Percentiles rank a stretch among this genome's conserved stretches.
phyloP scores from a whole-genome alignment of 2,329 filamentous ascomycete genomes.

The Ophiocordyceps unilateralis region DNA sequence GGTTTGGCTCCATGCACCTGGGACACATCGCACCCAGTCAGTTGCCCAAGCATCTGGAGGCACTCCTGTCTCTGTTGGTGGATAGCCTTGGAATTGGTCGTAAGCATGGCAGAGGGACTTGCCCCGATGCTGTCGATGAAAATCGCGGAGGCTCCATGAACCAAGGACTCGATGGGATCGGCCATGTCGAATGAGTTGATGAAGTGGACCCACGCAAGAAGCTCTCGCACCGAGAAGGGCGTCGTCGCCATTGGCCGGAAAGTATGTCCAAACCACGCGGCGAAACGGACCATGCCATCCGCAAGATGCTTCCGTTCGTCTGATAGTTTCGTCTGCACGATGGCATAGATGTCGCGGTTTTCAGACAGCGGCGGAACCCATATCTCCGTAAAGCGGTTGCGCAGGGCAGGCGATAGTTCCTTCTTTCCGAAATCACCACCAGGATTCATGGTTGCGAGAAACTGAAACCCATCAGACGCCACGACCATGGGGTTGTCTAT shows the following conservation, averaged over 20 bases:
- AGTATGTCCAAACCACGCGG: conserved; percentile 76
- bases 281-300: conserved; percentile 62
- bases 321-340: conserved; percentile 60
- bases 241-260: conserved; percentile 62
- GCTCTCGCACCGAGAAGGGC: conserved; percentile 77
- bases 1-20: conserved; percentile 48
- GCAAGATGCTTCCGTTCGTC: conserved; percentile 39
- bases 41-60: conserved; percentile 49
- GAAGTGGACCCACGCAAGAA: conserved; percentile 86
- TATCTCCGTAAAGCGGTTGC: conserved; percentile 96
- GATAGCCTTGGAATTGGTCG: conserved; percentile 53
- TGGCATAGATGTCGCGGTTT: conserved; percentile 71
- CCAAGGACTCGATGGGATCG: conserved; percentile 27
- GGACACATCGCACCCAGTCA: conserved; percentile 47
- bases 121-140: conserved; percentile 92
- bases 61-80: conserved; percentile 56
- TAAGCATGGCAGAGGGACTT: conserved; percentile 77
- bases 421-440: conserved; percentile 97
- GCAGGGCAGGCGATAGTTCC: conserved; percentile 82
- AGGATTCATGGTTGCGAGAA: conserved; percentile 97
- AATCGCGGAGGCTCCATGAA: conserved; percentile 88
- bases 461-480: conserved; percentile 70
- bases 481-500: conserved; percentile 64
- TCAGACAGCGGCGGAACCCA: conserved; percentile 88
- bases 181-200: conserved; percentile 48